Evolutionary conservation across 2,329 filamentous ascomycete genomes (phyloP).

Genomic region (Coleophoma cylindrospora): DNA sequence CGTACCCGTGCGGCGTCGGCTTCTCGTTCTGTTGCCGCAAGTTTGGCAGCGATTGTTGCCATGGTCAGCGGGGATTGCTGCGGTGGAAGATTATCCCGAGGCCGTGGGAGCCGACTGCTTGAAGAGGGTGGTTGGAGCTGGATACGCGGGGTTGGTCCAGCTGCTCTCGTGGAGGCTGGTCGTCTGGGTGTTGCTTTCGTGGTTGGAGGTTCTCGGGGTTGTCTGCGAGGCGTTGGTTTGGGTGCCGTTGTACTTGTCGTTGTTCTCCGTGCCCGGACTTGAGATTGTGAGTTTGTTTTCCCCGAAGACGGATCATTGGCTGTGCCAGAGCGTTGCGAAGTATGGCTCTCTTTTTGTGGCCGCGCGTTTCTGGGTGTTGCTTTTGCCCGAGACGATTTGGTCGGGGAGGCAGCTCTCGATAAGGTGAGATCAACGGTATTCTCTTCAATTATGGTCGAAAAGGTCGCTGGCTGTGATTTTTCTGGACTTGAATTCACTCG

Average conservation of each 20-base stretch:
- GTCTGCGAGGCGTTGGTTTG: slow-evolving; percentile 15
- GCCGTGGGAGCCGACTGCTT: slow-evolving; percentile 19
- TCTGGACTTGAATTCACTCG: slow-evolving; percentile 11
- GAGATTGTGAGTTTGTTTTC: too few species aligned
- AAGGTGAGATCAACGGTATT: slow-evolving; percentile 37
- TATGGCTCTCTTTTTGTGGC: too few species aligned
- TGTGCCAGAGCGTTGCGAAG: too few species aligned
- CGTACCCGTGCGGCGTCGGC: slow-evolving; percentile 59
- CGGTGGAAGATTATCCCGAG: slow-evolving; percentile 18
- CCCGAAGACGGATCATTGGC: too few species aligned
- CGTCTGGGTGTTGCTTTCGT: slow-evolving; percentile 7
- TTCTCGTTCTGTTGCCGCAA: slow-evolving; percentile 58
- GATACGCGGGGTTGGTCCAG: slow-evolving; percentile 14
- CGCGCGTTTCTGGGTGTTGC: slow-evolving; percentile 13
- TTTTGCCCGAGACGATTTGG: slow-evolving; percentile 16
- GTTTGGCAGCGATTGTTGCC: slow-evolving; percentile 57
- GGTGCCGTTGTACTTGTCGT: neutral
- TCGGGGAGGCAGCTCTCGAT: slow-evolving; percentile 26
- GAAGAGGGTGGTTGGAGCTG: slow-evolving; percentile 10
- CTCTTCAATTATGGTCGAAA: slow-evolving; percentile 42
- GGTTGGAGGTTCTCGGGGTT: slow-evolving; percentile 8
- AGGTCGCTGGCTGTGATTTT: slow-evolving; percentile 32
- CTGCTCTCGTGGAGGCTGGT: slow-evolving; percentile 2
- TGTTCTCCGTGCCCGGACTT: too few species aligned
- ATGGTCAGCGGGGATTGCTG: slow-evolving; percentile 56